These are phyloP conservation scores for Punctularia strigosozonata DNA, from an alignment of 768 basidiomycete species.

Conservation along the genomic window DNA sequence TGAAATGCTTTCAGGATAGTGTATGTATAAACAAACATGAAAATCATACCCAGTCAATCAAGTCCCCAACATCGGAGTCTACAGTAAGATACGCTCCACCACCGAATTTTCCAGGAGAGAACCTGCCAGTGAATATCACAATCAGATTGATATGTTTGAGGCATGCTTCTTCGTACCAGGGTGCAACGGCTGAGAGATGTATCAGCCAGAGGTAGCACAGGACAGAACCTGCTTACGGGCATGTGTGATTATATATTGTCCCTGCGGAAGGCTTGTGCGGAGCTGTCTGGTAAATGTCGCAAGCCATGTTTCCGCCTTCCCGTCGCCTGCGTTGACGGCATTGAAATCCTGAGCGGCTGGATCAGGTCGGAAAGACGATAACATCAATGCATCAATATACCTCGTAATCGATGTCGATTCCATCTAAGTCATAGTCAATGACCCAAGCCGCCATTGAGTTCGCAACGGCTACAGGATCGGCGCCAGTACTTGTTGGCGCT, in stretches of 20 bases:
- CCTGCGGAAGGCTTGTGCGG: conserved; percentile 21
- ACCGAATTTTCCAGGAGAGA: conserved; percentile 21
- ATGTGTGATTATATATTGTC: conserved; percentile 25
- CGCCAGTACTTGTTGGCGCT: conserved; percentile 29
- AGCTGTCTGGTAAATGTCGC: conserved; percentile 25
- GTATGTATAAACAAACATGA: background rate
- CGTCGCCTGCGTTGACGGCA: conserved; percentile 42
- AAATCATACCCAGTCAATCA: conserved; percentile 31
- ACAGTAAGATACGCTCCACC: conserved; percentile 31
- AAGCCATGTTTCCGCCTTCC: conserved; percentile 37
- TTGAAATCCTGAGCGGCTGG: conserved; percentile 37
- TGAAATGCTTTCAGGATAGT: conserved; percentile 5
- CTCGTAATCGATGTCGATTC: conserved; percentile 46
- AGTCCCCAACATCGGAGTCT: conserved; percentile 23
- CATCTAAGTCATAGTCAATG: conserved; percentile 33
- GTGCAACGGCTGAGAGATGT: conserved; percentile 22
- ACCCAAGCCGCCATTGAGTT: conserved; percentile 34
- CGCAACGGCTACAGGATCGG: conserved; percentile 26
- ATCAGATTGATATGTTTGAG: too few relatives aligned
- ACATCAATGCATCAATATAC: conserved; percentile 8
- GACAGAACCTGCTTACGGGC: conserved; percentile 15
- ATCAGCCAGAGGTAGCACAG: background rate
- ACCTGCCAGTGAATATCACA: conserved; percentile 13
- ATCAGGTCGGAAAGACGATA: background rate
- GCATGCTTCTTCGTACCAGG: conserved; percentile 18